phyloP scores from a whole-genome alignment of 148 eudicot species.

The Diospyros kaki region DNA sequence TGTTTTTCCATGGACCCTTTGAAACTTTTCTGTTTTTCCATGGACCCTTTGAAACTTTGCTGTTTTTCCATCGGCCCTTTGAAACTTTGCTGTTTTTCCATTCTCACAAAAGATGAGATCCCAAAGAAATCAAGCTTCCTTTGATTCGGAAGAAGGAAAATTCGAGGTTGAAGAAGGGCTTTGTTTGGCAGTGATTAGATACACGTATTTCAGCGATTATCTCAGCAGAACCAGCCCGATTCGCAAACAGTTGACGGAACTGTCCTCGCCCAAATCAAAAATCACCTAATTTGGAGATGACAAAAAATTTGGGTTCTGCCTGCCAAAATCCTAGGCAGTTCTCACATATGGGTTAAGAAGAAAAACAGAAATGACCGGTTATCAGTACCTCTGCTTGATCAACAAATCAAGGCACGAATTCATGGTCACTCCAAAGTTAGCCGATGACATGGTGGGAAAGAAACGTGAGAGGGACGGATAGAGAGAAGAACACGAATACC shows the following conservation, averaged over 20 bases:
- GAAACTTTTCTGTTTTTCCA: slow-evolving; percentile 71
- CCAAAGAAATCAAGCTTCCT: background rate
- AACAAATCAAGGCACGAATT: slow-evolving; percentile 2
- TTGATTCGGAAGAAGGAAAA: background rate
- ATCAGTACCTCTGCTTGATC: slow-evolving; percentile 1
- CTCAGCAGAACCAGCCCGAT: background rate
- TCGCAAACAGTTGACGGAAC: background rate
- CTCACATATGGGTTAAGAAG: background rate
- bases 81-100: slow-evolving; percentile 65
- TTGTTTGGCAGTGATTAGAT: background rate
- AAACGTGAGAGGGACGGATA: no score
- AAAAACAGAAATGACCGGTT: background rate
- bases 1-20: slow-evolving; percentile 52
- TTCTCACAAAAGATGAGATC: background rate
- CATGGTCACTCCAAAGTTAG: background rate
- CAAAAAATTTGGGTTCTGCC: background rate
- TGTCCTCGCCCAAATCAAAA: background rate
- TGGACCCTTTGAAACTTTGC: slow-evolving; percentile 37
- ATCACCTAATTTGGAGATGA: no score
- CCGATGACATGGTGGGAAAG: background rate
- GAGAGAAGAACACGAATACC: no score
- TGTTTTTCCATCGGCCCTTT: slow-evolving; percentile 35
- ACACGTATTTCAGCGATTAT: background rate
- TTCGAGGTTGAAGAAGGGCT: background rate
- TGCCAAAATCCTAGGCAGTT: background rate